Evolutionary conservation across 257 asterid genomes (phyloP), one percentile per base, ranked within the genome.

Genomic region (Thymus mandschuricus): DNA sequence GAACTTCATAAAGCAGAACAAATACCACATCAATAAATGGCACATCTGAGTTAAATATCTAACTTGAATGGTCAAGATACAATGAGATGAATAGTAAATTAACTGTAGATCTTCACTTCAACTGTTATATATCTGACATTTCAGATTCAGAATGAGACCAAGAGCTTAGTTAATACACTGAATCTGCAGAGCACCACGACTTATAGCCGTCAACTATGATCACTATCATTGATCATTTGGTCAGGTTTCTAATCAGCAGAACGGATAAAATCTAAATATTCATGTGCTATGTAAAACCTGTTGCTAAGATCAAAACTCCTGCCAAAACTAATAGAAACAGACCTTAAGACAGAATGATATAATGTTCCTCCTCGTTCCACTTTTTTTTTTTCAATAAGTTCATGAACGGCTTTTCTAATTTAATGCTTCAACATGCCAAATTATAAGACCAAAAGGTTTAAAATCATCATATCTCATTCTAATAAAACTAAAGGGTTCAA

Each of bases 1-100:
- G 50, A 28, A 66, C 66, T 59, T 35, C 29, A 60, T 70, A 43
- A 29, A 70, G 51, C 70, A 41, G 78, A 66, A 67, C 51, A 67
- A 58, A 49, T 28, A 29, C 79, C 69, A 60, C 57, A 65, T 45
- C 66, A 56, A 60, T 38, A 69, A 13, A 68, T 10, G 52, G 48
- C 12, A 44, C 34, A 35, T 62, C 3, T 15, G n/a, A 38, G 34
- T 38, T 59, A 30, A 64, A 21, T 35, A 58, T 58, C 73, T 46
- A 33, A 63, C 48, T 80, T 45, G 60, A 76, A 40, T 8, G 5
- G 38, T 60, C 7, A 76, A 48, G 55, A 76, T 63, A 52, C 64
- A 55, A 50, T 27, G 45, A 33, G 28, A 45, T 28, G 70, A 64
- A 59, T 21, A 15, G 44, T 71, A 10, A 29, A 54, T 55, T 45